These are phyloP conservation scores for Ceratocystis variospora DNA, from an alignment of 2,329 filamentous ascomycete species.

Conservation along the genomic window DNA sequence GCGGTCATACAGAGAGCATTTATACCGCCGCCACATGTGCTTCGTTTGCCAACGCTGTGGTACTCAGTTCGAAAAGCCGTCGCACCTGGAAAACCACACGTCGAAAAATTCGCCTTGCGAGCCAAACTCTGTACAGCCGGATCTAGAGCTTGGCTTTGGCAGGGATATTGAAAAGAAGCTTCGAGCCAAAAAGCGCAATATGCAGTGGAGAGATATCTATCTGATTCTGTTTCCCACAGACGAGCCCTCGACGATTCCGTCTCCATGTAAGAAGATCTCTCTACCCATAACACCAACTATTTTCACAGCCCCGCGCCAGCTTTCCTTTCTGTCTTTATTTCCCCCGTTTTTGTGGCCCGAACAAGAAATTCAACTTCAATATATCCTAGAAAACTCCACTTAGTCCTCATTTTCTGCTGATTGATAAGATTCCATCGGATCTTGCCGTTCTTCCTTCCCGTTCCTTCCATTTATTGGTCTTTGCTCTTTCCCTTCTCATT, in stretches of 20 bases:
- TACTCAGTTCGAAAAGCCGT: slow-evolving; percentile 7
- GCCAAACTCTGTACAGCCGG: not conserved
- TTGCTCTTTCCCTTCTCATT: not conserved
- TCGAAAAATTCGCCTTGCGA: not conserved
- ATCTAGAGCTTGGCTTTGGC: slow-evolving; percentile 15
- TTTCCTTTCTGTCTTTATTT: not conserved
- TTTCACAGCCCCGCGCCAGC: not conserved
- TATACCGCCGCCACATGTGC: slow-evolving; percentile 18
- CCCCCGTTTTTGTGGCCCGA: not conserved
- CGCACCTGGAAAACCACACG: not conserved
- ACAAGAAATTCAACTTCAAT: not conserved
- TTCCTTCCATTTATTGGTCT: not conserved
- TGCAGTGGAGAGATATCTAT: slow-evolving; percentile 17
- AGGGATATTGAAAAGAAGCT: slow-evolving; percentile 9
- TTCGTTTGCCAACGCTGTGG: slow-evolving; percentile 10
- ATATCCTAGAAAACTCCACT: not conserved
- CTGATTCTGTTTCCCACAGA: slow-evolving; percentile 15
- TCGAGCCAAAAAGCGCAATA: slow-evolving; percentile 16
- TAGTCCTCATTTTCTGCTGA: not conserved
- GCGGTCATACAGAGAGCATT: slow-evolving; percentile 10
- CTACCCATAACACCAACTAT: not conserved
- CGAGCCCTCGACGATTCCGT: slow-evolving; percentile 7
- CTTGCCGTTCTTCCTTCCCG: not conserved
- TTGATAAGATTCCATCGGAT: slow-evolving; percentile 10
- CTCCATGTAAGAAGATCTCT: slow-evolving; percentile 11